Evolutionary conservation across 2,329 filamentous ascomycete species (phyloP), one percentile per base, ranked within the genome.

Genomic region (Hypoxylon sp.): DNA sequence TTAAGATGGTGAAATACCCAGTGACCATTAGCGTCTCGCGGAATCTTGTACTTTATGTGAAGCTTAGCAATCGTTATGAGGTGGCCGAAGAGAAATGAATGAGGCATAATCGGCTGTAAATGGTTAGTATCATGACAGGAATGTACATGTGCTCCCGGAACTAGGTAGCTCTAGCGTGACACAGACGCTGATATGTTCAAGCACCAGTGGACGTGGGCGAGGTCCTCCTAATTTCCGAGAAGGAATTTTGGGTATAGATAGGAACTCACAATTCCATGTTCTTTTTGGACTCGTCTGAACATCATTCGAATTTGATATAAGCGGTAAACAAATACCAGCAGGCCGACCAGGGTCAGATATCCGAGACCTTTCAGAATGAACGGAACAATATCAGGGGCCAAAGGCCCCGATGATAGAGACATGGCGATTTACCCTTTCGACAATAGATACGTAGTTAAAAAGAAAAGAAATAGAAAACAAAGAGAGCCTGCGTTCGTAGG

Each of bases 41-140:
- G 78, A n/a, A 75, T 65, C 46, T 74, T 73, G 33, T 71, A 52
- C 62, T 76, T 74, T n/a, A 73, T 72, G 22, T 37, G 39, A 14
- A 77, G 37, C 44, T 77, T 76, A 6, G 65, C 75, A 13, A 78
- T 57, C 5, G 72, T 56, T 6, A 57, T 33, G 19, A 80, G 61
- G 48, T 81, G 79, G 9, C 79, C 79, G 10, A 79, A 70, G 22
- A 80, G 67, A 59, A 78, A 76, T 0, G 76, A 78, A 57, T 81
- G 79, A 9, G 79, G 78, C n/a, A 79, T 58, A 33, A 77, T 74
- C 8, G 77, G 74, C 79, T 80, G 62, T 31, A 22, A 9, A 47
- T 35, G 0, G 31, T 72, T n/a, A 74, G 65, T 37, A 62, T 55
- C 24, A n/a, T 19, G 19, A 5, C 14, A 54, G 14, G 5, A 22